Evolutionary conservation across 2,329 filamentous ascomycete genomes (phyloP).

Genomic region (Xylariomycetidae sp.): DNA sequence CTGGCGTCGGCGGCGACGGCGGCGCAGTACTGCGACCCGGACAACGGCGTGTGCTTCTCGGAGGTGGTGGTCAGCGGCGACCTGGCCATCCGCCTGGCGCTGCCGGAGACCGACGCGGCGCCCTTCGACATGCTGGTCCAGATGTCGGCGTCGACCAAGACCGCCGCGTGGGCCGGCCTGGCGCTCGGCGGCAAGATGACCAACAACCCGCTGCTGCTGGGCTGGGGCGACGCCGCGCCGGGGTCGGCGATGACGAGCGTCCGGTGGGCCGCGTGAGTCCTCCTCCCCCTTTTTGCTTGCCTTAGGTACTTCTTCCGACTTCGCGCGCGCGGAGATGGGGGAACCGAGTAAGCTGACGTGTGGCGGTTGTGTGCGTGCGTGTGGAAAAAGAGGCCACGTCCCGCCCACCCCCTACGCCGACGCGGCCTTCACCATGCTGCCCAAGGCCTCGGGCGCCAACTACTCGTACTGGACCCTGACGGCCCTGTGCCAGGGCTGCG

Average conservation of each 20-base stretch:
- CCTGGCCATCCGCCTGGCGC: slow-evolving; percentile 16
- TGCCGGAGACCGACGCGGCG: slow-evolving; percentile 17
- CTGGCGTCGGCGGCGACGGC: slow-evolving; percentile 1
- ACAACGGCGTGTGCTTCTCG: slow-evolving; percentile 18
- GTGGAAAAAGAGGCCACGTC: slow-evolving; percentile 21
- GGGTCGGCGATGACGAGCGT: slow-evolving; percentile 12
- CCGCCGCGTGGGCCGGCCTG: slow-evolving; percentile 20
- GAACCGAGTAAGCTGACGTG: not conserved
- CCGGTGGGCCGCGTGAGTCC: slow-evolving; percentile 19
- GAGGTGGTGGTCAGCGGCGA: slow-evolving; percentile 14
- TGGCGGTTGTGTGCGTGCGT: too few relatives aligned
- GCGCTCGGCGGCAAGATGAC: slow-evolving; percentile 23
- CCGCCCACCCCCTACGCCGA: slow-evolving; percentile 25
- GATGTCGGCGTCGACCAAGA: slow-evolving; percentile 17
- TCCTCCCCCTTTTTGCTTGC: not conserved
- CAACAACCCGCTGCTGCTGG: slow-evolving; percentile 20
- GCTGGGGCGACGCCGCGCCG: slow-evolving; percentile 18
- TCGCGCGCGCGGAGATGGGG: not conserved
- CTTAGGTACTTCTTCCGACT: not conserved
- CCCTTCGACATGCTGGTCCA: slow-evolving; percentile 23
- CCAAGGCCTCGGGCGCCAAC: slow-evolving; percentile 28
- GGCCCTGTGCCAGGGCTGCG: slow-evolving; percentile 31
- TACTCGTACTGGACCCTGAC: slow-evolving; percentile 34
- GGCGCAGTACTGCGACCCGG: slow-evolving; percentile 16
- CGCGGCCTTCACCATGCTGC: slow-evolving; percentile 27